Evolutionary conservation across 441 rosid genomes (phyloP).

Genomic region (Manihot esculenta): DNA sequence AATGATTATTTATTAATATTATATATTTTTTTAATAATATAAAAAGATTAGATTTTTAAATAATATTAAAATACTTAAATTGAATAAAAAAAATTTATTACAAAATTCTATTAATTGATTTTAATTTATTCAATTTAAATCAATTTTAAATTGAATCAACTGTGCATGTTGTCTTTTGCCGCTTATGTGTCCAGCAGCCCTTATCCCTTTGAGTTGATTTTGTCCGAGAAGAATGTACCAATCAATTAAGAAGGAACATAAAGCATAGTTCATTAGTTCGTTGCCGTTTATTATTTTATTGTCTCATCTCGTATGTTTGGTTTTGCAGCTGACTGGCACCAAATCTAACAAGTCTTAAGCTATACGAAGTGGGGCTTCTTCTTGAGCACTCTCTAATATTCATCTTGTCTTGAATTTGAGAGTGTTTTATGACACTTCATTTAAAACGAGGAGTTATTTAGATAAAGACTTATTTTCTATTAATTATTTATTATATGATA

Average conservation of each 20-base stretch:
- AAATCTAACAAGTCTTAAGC: slow-evolving; percentile 50
- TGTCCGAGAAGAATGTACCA: slow-evolving; percentile 63
- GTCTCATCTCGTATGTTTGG: background rate
- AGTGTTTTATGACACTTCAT: slow-evolving; percentile 23
- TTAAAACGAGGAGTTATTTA: slow-evolving; percentile 28
- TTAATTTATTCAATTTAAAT: too few species aligned
- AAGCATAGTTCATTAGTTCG: background rate
- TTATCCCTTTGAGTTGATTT: slow-evolving; percentile 82
- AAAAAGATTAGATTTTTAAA: too few species aligned
- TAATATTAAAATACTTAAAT: too few species aligned
- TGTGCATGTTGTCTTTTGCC: slow-evolving; percentile 32
- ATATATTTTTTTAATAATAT: too few species aligned
- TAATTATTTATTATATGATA: too few species aligned
- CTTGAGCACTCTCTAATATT: slow-evolving; percentile 20
- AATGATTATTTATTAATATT: too few species aligned
- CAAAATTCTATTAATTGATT: too few species aligned
- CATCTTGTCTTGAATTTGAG: background rate
- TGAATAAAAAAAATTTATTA: too few species aligned
- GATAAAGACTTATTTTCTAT: too few species aligned
- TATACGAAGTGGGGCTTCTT: slow-evolving; percentile 34
- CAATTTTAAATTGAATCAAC: background rate
- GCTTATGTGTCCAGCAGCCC: slow-evolving; percentile 99
- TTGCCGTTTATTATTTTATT: too few species aligned
- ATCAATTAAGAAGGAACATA: too few species aligned
- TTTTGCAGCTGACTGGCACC: slow-evolving; percentile 62